Evolutionary conservation across 1,284 basidiomycete species (phyloP).

Genomic region (Cystobasidiaceae sp.): DNA sequence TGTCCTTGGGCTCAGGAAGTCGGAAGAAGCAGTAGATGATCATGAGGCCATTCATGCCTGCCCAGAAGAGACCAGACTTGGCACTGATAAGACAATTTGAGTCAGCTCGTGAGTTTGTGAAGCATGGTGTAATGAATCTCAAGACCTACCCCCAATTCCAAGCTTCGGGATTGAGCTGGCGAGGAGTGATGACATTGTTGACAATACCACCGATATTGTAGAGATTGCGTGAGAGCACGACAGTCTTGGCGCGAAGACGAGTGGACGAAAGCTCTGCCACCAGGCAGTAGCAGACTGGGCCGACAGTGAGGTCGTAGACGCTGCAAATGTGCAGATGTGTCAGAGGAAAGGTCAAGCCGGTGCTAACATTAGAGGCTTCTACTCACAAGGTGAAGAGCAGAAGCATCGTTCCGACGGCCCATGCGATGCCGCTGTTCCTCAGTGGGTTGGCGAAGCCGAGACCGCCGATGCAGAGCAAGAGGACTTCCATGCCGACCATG

Average conservation of each 20-base stretch:
- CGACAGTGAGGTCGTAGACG: conserved; percentile 37
- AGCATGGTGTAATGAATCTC: conserved; percentile 18
- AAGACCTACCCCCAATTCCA: conserved; percentile 53
- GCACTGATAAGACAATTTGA: neutral
- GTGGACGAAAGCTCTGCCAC: conserved; percentile 52
- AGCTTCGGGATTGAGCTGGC: conserved; percentile 48
- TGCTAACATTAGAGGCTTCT: neutral
- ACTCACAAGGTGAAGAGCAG: conserved; percentile 49
- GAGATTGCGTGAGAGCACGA: conserved; percentile 53
- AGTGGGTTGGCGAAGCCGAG: conserved; percentile 46
- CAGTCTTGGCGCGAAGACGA: conserved; percentile 52
- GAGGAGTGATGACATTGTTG: conserved; percentile 47
- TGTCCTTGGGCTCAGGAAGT: conserved; percentile 48
- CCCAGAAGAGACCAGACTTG: conserved; percentile 46
- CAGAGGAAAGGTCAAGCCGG: neutral
- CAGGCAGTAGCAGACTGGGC: conserved; percentile 46
- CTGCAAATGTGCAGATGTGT: too few species aligned
- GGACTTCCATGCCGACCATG: conserved; percentile 48
- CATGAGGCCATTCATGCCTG: conserved; percentile 46
- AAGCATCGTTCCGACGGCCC: conserved; percentile 50
- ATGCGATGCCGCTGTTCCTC: conserved; percentile 32
- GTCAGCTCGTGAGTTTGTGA: conserved; percentile 37
- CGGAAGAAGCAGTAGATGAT: conserved; percentile 47
- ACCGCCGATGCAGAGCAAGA: conserved; percentile 52
- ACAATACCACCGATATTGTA: conserved; percentile 48